phyloP scores from a whole-genome alignment of 768 basidiomycete species.

The Russula foetens region DNA sequence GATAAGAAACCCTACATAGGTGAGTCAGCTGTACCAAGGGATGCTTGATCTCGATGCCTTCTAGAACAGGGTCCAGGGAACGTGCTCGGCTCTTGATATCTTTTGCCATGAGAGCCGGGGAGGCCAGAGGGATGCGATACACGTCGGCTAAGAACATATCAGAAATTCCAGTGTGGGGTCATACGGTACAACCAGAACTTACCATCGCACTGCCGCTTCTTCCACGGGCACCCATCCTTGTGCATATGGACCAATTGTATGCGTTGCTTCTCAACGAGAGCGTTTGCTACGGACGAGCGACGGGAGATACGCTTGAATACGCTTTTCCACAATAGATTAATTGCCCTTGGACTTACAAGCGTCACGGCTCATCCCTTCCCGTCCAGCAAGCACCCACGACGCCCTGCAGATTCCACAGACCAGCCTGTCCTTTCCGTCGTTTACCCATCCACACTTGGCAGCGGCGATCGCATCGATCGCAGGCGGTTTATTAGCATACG shows the following conservation, averaged over 20 bases:
- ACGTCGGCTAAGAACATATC: not conserved
- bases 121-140: conserved; percentile 54
- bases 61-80: conserved; percentile 43
- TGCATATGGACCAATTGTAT: conserved; percentile 57
- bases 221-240: conserved; percentile 83
- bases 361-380: conserved; percentile 65
- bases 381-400: conserved; percentile 67
- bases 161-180: not conserved
- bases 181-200: conserved; percentile 21
- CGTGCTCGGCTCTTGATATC: conserved; percentile 51
- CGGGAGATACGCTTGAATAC: not conserved
- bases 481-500: conserved; percentile 71
- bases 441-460: conserved; percentile 75
- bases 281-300: conserved; percentile 39
- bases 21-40: conserved; percentile 48
- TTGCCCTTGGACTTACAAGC: conserved; percentile 53
- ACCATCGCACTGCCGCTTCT: conserved; percentile 73
- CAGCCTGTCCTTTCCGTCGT: conserved; percentile 73
- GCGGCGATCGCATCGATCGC: conserved; percentile 73
- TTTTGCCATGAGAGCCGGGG: conserved; percentile 53
- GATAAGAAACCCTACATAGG: not conserved
- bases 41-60: conserved; percentile 54
- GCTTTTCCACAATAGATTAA: not conserved
- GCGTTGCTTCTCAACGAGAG: conserved; percentile 68
- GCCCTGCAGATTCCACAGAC: conserved; percentile 62